Evolutionary conservation across 148 eudicot genomes (phyloP), one percentile per base, ranked within the genome.

Genomic region (Tetragonia tetragonoides): DNA sequence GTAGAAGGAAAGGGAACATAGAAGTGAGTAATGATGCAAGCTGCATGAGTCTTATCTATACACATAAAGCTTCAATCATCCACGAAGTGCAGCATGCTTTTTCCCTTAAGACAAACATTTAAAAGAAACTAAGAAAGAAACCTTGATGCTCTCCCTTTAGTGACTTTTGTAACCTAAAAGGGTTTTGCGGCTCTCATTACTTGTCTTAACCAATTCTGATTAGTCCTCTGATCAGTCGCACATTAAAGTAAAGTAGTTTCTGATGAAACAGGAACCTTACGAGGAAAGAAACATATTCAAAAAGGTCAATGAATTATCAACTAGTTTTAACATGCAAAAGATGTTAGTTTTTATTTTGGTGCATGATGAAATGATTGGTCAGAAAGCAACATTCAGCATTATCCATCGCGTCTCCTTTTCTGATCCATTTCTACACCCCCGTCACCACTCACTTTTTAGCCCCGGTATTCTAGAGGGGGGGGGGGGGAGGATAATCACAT

Each of bases 101-200:
- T 66, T 5, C 37, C 39, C 47, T 51, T 75, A n/a, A 17, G 61
- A 64, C 68, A 64, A 37, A 34, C 78, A 64, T 64, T 66, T n/a
- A 18, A 46, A n/a, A 28, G 34, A 28, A 28, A 28, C 1, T 28
- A 28, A 28, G 34, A 28, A 49, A 49, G 53, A 23, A 21, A 40
- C 53, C 72, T 66, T 67, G 44, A 53, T 69, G 67, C 74, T 76
- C 72, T n/a, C 71, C 65, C 73, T 76, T 76, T 76, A 53, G 24
- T 14, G 15, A 66, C 47, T 56, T 51, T 49, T 18, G 47, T 12
- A 76, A 66, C 14, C 14, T 2, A 5, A 53, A 49, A 23, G 53
- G 51, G 9, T 49, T 72, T 38, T 56, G 63, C 53, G 62, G 42
- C 62, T 24, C 44, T 28, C 17, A 6, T 23, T 24, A 51, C 1